Evolutionary conservation across 2,329 filamentous ascomycete species (phyloP).

Genomic region (Dryadomyces quercivorus): DNA sequence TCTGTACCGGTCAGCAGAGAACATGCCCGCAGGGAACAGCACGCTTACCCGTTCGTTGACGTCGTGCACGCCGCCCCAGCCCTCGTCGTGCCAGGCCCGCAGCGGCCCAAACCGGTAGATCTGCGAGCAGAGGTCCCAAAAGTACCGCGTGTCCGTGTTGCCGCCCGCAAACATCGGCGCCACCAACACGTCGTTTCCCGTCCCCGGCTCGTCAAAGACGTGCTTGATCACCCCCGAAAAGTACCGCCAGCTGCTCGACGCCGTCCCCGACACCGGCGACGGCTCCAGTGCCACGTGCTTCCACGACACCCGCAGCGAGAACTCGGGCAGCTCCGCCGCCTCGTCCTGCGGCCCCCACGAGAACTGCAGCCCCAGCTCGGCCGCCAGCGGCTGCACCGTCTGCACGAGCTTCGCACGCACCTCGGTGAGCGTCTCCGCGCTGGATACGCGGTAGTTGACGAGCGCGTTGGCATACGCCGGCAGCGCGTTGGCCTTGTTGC

Average conservation of each 20-base stretch:
- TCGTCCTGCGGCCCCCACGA: not conserved
- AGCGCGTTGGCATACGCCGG: constrained; percentile 43
- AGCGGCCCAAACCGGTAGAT: constrained; percentile 37
- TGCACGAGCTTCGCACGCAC: not conserved
- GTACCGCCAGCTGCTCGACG: not conserved
- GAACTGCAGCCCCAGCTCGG: not conserved
- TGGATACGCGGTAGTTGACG: constrained; percentile 47
- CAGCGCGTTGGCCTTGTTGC: constrained; percentile 54
- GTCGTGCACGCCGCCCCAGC: constrained; percentile 22
- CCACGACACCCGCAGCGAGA: not conserved
- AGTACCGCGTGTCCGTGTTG: constrained; percentile 35
- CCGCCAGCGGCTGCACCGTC: not conserved
- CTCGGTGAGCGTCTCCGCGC: constrained; percentile 29
- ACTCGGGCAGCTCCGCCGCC: not conserved
- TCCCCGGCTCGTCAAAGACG: constrained; percentile 2
- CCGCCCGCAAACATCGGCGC: constrained; percentile 35
- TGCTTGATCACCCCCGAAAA: not conserved
- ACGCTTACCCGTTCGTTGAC: constrained; percentile 25
- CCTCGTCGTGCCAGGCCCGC: constrained; percentile 21
- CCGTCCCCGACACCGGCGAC: not conserved
- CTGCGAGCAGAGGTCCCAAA: constrained; percentile 30
- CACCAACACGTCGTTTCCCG: constrained; percentile 35
- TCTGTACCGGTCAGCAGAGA: not conserved
- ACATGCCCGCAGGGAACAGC: not conserved
- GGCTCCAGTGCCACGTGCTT: not conserved